Evolutionary conservation across 371 early-diverging fungal species (phyloP).

Genomic region (Mortierella sp.): DNA sequence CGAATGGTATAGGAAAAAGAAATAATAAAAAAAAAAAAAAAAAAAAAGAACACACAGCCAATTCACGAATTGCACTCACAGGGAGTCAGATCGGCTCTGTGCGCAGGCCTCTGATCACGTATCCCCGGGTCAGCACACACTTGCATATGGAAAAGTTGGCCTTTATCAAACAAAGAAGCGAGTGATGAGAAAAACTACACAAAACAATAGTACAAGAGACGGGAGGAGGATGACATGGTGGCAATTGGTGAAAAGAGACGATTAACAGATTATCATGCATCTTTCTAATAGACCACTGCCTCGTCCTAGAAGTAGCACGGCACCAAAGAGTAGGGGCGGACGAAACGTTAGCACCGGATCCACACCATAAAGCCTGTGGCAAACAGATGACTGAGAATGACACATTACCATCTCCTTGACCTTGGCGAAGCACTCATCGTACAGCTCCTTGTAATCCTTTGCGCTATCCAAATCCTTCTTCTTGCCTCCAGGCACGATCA

Average conservation of each 20-base stretch:
- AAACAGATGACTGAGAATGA: too few species aligned
- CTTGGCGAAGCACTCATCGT: constrained; percentile 76
- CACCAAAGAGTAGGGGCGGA: neutral
- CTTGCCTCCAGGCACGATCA: constrained; percentile 88
- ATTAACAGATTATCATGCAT: neutral
- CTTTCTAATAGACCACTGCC: constrained; percentile 36
- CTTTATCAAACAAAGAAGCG: too few species aligned
- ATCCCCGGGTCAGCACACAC: too few species aligned
- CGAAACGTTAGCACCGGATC: too few species aligned
- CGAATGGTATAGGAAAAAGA: constrained; percentile 9
- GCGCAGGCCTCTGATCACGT: too few species aligned
- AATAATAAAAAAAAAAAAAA: neutral
- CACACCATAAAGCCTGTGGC: too few species aligned
- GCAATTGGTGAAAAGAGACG: neutral
- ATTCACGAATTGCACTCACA: too few species aligned
- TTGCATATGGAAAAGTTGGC: too few species aligned
- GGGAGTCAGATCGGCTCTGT: too few species aligned
- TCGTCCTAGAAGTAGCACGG: constrained; percentile 34
- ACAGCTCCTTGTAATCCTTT: constrained; percentile 86
- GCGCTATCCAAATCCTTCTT: constrained; percentile 72
- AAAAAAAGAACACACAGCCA: too few species aligned
- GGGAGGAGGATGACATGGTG: neutral
- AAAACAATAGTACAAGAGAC: constrained; percentile 26
- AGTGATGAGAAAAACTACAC: neutral
- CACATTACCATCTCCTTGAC: constrained; percentile 77